Evolutionary conservation across 495 filamentous ascomycete species (phyloP), one percentile per base, ranked within the genome.

Genomic region (Daldinia concentrica): DNA sequence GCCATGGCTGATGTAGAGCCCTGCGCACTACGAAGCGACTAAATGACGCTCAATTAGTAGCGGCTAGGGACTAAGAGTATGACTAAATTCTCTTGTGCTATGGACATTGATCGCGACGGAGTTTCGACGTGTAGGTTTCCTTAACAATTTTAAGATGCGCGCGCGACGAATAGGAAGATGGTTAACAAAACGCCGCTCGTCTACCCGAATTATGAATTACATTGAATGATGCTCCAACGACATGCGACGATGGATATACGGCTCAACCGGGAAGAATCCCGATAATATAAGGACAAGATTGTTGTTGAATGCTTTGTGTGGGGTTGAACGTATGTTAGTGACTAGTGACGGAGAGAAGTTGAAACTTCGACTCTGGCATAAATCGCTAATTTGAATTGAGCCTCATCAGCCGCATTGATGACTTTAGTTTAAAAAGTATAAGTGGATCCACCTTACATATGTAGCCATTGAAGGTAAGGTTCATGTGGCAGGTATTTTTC

Each of bases 1-100:
- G 82, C 80, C 83, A 85, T 84, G 56, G 69, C 34, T 34, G 62
- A 55, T 30, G 5, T 14, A 37, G 7, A 27, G 58, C 64, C 58
- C 64, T 41, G 58, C 54, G 66, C 54, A 56, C 61, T 58, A 57
- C 43, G 48, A 68, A 55, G 60, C 64, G 56, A 62, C 62, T 61
- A 64, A 30, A 62, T 26, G 41, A 37, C 56, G 65, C 66, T 56
- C 55, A 64, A 72, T 66, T 43, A 61, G 57, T 56, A 64, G 64
- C 59, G 26, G 57, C 55, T 19, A 59, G 62, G 58, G 68, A 72
- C 41, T 32, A 17, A 52, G 58, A 36, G 15, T 63, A 61, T 70
- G 6, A 57, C 39, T 34, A 66, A 62, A 24, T 51, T 41, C 24
- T 54, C 52, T 64, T 56, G 58, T 59, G 51, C 51, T 58, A 26